These are phyloP conservation scores for Calocera viscosa DNA, from an alignment of 768 basidiomycete genomes.

Conservation along the genomic window DNA sequence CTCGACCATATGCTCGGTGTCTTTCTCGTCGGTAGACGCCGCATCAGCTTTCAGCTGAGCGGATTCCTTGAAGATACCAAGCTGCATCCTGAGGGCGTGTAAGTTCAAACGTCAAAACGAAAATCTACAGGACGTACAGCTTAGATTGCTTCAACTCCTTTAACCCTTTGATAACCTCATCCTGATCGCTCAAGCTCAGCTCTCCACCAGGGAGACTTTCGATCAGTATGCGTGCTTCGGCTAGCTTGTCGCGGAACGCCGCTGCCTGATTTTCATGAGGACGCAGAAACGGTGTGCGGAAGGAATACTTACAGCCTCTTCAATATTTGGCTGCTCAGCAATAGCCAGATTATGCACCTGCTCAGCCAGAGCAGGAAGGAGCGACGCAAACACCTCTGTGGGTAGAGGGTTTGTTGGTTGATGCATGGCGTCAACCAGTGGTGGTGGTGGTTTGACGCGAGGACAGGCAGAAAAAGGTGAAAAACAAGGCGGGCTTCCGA, in stretches of 20 bases:
- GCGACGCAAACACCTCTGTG: slow-evolving; percentile 11
- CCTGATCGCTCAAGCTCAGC: neutral
- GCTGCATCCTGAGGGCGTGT: neutral
- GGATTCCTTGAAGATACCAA: neutral
- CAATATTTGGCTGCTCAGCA: neutral
- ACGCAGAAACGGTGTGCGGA: neutral
- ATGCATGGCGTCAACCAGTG: neutral
- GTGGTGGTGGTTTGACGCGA: neutral
- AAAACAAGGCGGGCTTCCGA: neutral
- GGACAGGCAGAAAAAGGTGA: neutral
- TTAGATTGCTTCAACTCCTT: neutral
- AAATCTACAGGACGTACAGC: neutral
- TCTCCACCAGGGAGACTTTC: neutral
- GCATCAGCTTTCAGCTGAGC: neutral
- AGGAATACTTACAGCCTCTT: neutral
- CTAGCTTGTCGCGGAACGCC: neutral
- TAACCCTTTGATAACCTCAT: neutral
- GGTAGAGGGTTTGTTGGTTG: slow-evolving; percentile 12
- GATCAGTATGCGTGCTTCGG: neutral
- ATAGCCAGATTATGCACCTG: neutral
- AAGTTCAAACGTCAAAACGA: neutral
- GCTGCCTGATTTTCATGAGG: neutral
- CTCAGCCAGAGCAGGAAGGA: slow-evolving; percentile 15
- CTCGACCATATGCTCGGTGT: too few relatives aligned
- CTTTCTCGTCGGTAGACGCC: too few relatives aligned